Conservation (phyloP, 1,284 basidiomycete species). For the Earliella scabrosa region DNA sequence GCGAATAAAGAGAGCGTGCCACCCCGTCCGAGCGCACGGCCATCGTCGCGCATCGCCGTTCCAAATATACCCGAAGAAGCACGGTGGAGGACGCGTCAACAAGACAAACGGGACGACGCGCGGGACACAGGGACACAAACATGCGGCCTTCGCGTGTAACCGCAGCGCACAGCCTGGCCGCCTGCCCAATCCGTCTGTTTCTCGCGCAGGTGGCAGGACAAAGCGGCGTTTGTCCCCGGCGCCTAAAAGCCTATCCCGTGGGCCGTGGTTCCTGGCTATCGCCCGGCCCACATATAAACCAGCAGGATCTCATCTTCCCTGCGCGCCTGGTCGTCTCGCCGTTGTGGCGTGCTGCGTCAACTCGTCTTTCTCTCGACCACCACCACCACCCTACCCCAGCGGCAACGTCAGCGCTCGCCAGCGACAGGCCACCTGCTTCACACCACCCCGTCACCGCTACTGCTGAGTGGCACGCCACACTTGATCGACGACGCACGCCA, state of each 20-base stretch:
- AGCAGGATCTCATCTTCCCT: conserved; percentile 5
- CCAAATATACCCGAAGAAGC: conserved; percentile 4
- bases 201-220: conserved; percentile 6
- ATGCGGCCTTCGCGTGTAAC: conserved; percentile 6
- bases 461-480: conserved; percentile 2
- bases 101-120: background rate
- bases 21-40: too few species aligned
- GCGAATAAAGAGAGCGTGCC: conserved; percentile 2
- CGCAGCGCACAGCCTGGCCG: background rate
- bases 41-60: background rate
- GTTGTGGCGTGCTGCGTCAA: conserved; percentile 1
- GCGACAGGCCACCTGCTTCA: background rate
- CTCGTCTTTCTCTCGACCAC: too few species aligned
- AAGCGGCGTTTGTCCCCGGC: conserved; percentile 11
- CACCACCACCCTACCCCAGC: too few species aligned
- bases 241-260: conserved; percentile 1
- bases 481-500: background rate
- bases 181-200: background rate
- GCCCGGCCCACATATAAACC: conserved; percentile 7
- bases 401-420: too few species aligned
- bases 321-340: conserved; percentile 3
- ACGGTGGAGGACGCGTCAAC: background rate
- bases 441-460: background rate
- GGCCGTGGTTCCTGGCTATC: conserved; percentile 5
- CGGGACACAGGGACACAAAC: background rate